Base-by-base conservation (phyloP, 768 basidiomycete genomes). In the Tephrocybe rancida region DNA sequence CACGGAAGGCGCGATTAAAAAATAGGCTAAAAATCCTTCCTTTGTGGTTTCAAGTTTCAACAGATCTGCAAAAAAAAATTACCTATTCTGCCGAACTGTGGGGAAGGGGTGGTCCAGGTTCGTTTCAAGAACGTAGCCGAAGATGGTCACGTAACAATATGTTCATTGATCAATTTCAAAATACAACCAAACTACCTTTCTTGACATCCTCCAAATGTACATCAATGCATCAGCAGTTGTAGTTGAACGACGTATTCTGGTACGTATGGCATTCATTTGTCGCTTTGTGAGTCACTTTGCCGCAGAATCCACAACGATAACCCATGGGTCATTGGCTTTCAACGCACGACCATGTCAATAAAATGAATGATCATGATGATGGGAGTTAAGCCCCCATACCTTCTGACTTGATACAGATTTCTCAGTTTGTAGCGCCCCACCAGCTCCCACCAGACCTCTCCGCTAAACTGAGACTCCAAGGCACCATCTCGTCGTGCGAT, bases 281-380 rank as follows among this genome's bases (percentile, higher is more conserved):
- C 21, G 39, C 39, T 41, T 13, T 21, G 10, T 19, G 18, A 41
- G 19, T n/a, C 39, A 41, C 19, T 7, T 19, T 19, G 19, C 8
- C 3, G 21, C 3, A 22, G 21, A 22, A n/a, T 21, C 35, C 5
- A 9, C 9, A n/a, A 21, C n/a, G 9, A 26, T 39, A 8, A 26
- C 48, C 35, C 35, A 39, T 41, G 48, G 48, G 41, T 38, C 38
- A 41, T 19, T 24, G 5, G 13, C 39, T 41, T 32, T 18, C 27
- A 41, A 22, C 13, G 26, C 6, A 27, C 38, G 13, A 35, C 42
- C 21, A 7, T 6, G 50, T 44, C n/a, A 52, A 37, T 13, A 29
- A 13, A 14, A 34, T 19, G 43, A 52, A 44, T 52, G n/a, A n/a
- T n/a, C n/a, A n/a, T n/a, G n/a, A n/a, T n/a, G 43, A 52, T 52